Evolutionary conservation across 129 eudicot genomes (phyloP), one percentile per base, ranked within the genome.

Genomic region (Helichrysum umbraculigerum): DNA sequence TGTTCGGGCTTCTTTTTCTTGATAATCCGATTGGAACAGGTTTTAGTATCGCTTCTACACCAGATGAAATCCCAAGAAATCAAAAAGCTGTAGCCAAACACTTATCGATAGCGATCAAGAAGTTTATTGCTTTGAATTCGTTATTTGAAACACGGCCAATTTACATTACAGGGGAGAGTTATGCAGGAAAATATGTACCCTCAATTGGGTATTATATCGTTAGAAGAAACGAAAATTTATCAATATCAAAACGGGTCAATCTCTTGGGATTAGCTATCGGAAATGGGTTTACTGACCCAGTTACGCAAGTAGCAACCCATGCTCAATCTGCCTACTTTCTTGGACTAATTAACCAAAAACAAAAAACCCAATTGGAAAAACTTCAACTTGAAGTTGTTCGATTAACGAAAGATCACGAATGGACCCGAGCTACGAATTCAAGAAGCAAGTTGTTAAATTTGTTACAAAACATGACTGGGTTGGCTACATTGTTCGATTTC

Each of bases 211-310:
- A 88, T n/a, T 78, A 85, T 58, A 83, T 89, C 15, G 8, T 88
- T 63, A 93, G 84, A 60, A 76, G 73, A 34, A 93, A 90, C 59
- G 69, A 69, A 3, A 35, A 28, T 12, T 56, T 85, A 63, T 77
- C 86, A 0, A 20, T 5, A 10, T 66, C 66, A 0, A 81, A 66
- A 21, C 71, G 79, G 80, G 85, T 93, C 28, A 90, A 88, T 74
- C 79, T 90, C 58, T 77, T 67, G 3, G 98, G 98, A 20, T 80
- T 93, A 22, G 97, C 93, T 1, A 90, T 93, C 10, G 97, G 98
- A 14, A 88, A 90, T 42, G 98, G 97, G 7, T 72, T 93, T n/a
- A 90, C 92, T 8, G 88, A 93, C 70, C 98, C 97, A 1, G 67
- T 59, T 4, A 79, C 72, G 0, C 97, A 93, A 83, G 97, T 93